A percentile compares a stretch with the other conserved stretches of the same genome.
Conservation (phyloP, 257 asterid genomes). For the Nicotiana tomentosiformis region DNA sequence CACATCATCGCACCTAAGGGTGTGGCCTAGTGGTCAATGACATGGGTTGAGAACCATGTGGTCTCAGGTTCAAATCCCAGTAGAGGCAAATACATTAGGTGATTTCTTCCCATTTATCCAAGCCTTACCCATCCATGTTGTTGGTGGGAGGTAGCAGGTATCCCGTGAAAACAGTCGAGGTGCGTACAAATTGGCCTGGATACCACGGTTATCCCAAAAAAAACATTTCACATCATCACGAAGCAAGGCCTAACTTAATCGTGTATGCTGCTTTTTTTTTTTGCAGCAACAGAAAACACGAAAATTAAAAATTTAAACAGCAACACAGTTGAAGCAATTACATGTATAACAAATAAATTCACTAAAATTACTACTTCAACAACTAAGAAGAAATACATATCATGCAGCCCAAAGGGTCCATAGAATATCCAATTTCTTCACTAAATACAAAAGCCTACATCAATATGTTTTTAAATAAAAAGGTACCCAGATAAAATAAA, state of each 20-base stretch:
- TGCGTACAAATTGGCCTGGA: too few relatives aligned
- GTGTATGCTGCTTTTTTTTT: neutral
- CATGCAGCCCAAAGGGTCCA: neutral
- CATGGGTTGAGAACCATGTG: too few relatives aligned
- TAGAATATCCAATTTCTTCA: neutral
- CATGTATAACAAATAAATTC: neutral
- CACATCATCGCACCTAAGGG: too few relatives aligned
- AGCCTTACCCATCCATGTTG: too few relatives aligned
- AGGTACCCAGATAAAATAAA: neutral
- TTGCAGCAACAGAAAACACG: neutral
- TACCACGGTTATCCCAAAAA: too few relatives aligned
- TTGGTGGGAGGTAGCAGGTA: too few relatives aligned
- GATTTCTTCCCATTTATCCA: too few relatives aligned
- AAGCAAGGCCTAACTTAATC: neutral
- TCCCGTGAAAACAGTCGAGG: too few relatives aligned
- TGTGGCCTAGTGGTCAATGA: too few relatives aligned
- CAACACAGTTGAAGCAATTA: neutral
- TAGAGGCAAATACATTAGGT: too few relatives aligned
- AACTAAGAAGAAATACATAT: neutral
- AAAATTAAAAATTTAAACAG: neutral
- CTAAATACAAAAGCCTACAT: neutral
- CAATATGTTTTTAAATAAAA: neutral
- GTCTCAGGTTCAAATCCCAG: too few relatives aligned
- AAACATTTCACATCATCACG: neutral
- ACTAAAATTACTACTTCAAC: neutral